Evolutionary conservation across 169 alveolate genomes (phyloP).

Genomic region (Amoebophrya sp.): DNA sequence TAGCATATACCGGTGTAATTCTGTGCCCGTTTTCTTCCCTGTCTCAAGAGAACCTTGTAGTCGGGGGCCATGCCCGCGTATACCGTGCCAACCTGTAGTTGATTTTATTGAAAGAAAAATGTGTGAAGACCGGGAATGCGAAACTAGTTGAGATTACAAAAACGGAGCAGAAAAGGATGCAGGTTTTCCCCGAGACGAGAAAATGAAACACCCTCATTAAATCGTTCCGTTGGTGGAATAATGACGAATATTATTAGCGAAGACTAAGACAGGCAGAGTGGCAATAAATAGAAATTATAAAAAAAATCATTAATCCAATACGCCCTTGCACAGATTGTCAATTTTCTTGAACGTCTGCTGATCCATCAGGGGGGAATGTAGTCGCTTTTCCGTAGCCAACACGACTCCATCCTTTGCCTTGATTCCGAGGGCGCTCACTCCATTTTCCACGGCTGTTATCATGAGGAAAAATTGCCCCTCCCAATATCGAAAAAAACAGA

Average conservation of each 20-base stretch:
- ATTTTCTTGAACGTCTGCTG: slow-evolving; percentile 77
- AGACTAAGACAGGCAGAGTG: too few species aligned
- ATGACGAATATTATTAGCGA: too few species aligned
- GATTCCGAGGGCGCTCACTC: slow-evolving; percentile 96
- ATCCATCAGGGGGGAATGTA: slow-evolving; percentile 45
- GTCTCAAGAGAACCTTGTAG: neutral
- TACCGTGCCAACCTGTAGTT: neutral
- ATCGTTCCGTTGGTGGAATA: too few species aligned
- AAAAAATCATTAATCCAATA: too few species aligned
- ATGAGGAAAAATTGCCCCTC: slow-evolving; percentile 36
- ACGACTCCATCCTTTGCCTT: slow-evolving; percentile 93
- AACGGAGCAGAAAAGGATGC: too few species aligned
- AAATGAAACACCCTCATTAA: too few species aligned
- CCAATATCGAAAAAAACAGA: slow-evolving; percentile 31
- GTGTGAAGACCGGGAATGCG: too few species aligned
- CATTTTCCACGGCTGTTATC: slow-evolving; percentile 68
- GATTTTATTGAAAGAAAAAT: too few species aligned
- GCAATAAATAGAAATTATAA: too few species aligned
- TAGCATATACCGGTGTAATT: neutral
- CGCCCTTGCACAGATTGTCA: neutral
- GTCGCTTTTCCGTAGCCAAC: slow-evolving; percentile 88
- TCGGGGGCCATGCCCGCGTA: neutral
- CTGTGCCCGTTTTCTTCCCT: neutral
- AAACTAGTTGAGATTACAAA: too few species aligned
- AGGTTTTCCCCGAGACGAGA: too few species aligned